Percentiles rank a stretch among this genome's conserved stretches.
Evolutionary conservation across 169 alveolate species (phyloP).

Genomic region (Cryptosporidium viatorum): DNA sequence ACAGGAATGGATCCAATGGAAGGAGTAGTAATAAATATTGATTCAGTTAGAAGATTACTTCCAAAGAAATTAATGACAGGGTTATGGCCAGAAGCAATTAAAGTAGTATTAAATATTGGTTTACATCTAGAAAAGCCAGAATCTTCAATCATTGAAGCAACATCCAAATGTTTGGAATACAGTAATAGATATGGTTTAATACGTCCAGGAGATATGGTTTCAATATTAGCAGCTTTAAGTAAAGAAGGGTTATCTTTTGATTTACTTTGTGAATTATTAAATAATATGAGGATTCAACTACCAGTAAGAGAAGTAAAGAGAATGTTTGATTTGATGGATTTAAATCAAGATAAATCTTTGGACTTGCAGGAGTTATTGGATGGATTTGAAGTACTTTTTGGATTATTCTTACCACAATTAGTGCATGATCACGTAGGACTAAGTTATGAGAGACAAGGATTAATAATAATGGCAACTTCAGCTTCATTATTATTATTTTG

Average conservation of each 20-base stretch:
- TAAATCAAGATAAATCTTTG: slow-evolving; percentile 78
- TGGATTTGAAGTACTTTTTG: slow-evolving; percentile 80
- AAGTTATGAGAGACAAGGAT: slow-evolving; percentile 70
- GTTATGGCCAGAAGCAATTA: slow-evolving; percentile 80
- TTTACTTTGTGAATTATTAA: slow-evolving; percentile 78
- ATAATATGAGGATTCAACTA: slow-evolving; percentile 78
- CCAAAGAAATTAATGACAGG: slow-evolving; percentile 80
- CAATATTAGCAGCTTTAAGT: slow-evolving; percentile 72
- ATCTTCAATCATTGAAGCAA: slow-evolving; percentile 60
- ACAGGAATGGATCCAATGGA: slow-evolving; percentile 80
- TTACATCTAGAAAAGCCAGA: slow-evolving; percentile 77
- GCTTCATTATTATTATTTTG: slow-evolving; percentile 76
- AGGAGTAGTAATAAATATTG: slow-evolving; percentile 77
- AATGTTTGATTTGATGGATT: slow-evolving; percentile 81
- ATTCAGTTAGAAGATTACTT: slow-evolving; percentile 61
- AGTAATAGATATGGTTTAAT: slow-evolving; percentile 77
- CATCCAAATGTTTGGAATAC: slow-evolving; percentile 64
- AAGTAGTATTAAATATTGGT: slow-evolving; percentile 74
- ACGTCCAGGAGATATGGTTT: slow-evolving; percentile 77
- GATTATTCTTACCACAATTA: slow-evolving; percentile 76
- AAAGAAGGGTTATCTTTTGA: slow-evolving; percentile 79
- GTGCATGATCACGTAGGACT: slow-evolving; percentile 79
- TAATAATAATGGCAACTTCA: slow-evolving; percentile 74
- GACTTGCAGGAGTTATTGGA: slow-evolving; percentile 77
- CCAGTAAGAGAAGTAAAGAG: slow-evolving; percentile 80